Base-by-base conservation (phyloP, 2,329 filamentous ascomycete genomes). In the Xylariaceae sp. region DNA sequence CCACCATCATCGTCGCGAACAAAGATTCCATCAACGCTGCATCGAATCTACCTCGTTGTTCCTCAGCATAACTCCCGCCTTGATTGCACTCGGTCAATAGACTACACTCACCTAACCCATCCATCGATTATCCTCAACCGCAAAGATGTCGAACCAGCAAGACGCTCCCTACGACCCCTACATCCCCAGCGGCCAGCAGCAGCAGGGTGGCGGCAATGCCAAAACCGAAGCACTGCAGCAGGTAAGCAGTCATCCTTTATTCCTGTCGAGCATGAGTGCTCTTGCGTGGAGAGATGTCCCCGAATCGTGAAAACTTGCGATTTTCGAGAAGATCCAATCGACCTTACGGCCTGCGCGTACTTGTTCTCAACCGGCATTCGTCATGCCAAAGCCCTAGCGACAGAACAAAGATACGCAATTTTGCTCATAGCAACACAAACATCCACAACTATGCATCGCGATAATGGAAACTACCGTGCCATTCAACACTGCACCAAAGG, bases 101-200 rank as follows among this genome's bases (percentile, higher is more conserved):
- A 13, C 29, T 15, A 33, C 17, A 12, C 29, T 33, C 26, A 22
- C 11, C 28, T 12, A 19, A 9, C 6, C 19, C n/a, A 37, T 28
- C 37, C 41, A 35, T 30, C 34, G 33, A 46, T 37, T 26, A 30
- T 40, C 38, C 31, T 17, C 34, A 47, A 33, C 53, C 47, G 48
- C 49, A 58, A 69, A 47, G 56, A 79, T 79, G 76, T 67, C 76
- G 54, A 69, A 68, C 60, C 67, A 72, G 53, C 67, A 72, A 53
- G 72, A 77, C 44, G 69, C 75, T 62, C 87, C 87, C 54, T 94
- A 94, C 69, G 88, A 94, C 69, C 88, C 88, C 50, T 94, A 93
- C 71, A 90, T 91, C 66, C 88, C 88, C 62, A 80, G 78, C 63
- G 81, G 81, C 67, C 74, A 76, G 66, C 65, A 68, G 48, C 64